Percentiles rank a stretch among this genome's conserved stretches.
These are phyloP conservation scores for Avicennia marina DNA, from an alignment of 257 asterid genomes.

Conservation along the genomic window DNA sequence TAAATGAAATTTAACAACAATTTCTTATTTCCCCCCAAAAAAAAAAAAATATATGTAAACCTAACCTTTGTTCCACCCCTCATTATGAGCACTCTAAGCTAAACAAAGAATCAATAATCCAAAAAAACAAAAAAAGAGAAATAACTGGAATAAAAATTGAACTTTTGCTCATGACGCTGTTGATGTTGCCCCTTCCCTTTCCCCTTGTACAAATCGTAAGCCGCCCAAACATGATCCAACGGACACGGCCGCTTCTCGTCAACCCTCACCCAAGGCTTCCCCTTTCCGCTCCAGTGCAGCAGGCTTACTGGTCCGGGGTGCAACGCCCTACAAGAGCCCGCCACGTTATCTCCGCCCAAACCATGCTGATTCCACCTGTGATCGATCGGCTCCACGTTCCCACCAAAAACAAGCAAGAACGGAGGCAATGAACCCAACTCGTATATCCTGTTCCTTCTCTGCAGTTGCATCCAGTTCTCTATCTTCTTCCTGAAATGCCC, in stretches of 20 bases:
- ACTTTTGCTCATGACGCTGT: conserved; percentile 16
- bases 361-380: conserved; percentile 40
- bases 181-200: conserved; percentile 24
- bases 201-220: conserved; percentile 56
- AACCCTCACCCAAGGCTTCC: conserved; percentile 80
- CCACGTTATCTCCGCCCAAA: conserved; percentile 81
- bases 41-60: neutral
- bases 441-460: conserved; percentile 46
- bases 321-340: conserved; percentile 66
- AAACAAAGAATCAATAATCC: conserved; percentile 22
- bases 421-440: conserved; percentile 37
- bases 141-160: conserved; percentile 37
- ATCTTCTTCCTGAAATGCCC: conserved; percentile 55
- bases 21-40: neutral
- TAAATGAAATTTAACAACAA: conserved; percentile 7
- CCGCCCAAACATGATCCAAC: conserved; percentile 75
- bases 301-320: conserved; percentile 83
- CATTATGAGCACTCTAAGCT: conserved; percentile 50
- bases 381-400: conserved; percentile 32
- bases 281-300: conserved; percentile 55
- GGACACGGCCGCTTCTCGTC: conserved; percentile 70
- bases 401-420: conserved; percentile 32
- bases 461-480: conserved; percentile 83
- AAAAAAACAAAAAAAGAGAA: conserved; percentile 22
- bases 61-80: neutral